phyloP scores from a whole-genome alignment of 306 rosid species.

The Vicia faba region DNA sequence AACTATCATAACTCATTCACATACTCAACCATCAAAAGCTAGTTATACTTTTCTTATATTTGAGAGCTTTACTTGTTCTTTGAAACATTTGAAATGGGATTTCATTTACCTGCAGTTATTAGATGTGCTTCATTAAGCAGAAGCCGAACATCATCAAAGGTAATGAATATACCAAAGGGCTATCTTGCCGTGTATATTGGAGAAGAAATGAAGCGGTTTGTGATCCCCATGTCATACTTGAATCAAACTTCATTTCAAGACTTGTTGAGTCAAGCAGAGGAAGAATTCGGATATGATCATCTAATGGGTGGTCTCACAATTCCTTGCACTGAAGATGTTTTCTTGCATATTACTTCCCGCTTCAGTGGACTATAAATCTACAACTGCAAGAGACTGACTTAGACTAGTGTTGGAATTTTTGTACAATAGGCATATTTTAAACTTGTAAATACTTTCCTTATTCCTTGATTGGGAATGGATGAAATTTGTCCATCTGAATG shows the following conservation, averaged over 20 bases:
- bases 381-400: background rate
- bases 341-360: slow-evolving; percentile 37
- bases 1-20: slow-evolving; percentile 6
- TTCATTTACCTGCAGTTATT: slow-evolving; percentile 25
- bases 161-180: slow-evolving; percentile 26
- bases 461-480: background rate
- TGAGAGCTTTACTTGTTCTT: slow-evolving; percentile 12
- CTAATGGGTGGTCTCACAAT: slow-evolving; percentile 50
- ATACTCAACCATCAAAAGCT: background rate
- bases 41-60: background rate
- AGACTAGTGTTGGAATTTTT: slow-evolving; percentile 24
- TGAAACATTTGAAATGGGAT: slow-evolving; percentile 32
- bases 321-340: slow-evolving; percentile 42
- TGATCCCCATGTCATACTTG: slow-evolving; percentile 45
- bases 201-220: slow-evolving; percentile 40
- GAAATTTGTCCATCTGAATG: too few species aligned
- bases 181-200: slow-evolving; percentile 46
- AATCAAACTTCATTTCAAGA: slow-evolving; percentile 47
- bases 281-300: slow-evolving; percentile 48
- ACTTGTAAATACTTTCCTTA: background rate
- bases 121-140: slow-evolving; percentile 3
- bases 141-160: slow-evolving; percentile 30
- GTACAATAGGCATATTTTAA: slow-evolving; percentile 21
- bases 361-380: slow-evolving; percentile 24
- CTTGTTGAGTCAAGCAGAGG: slow-evolving; percentile 39